Evolutionary conservation across 2,329 filamentous ascomycete genomes (phyloP).

Genomic region (Botrytis galanthina): DNA sequence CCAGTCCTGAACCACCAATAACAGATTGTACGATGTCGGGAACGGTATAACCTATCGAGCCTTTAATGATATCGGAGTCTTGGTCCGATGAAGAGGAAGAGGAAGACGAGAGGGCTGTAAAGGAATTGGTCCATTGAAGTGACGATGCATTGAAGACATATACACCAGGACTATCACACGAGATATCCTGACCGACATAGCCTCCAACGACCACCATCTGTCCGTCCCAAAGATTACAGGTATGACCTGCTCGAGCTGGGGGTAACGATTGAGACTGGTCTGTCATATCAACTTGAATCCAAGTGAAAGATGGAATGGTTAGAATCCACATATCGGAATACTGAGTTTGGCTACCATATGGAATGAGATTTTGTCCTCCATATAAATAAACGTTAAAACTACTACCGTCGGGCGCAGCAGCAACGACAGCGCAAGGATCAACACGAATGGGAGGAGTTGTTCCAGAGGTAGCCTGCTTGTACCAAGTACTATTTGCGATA

Average conservation of each 20-base stretch:
- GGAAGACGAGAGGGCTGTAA: conserved; percentile 54
- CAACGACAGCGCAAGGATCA: conserved; percentile 69
- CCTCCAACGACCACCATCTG: conserved; percentile 71
- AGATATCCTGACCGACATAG: conserved; percentile 59
- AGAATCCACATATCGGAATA: conserved; percentile 76
- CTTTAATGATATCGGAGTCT: conserved; percentile 47
- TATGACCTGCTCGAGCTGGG: conserved; percentile 63
- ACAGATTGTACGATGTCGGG: conserved; percentile 60
- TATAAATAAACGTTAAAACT: conserved; percentile 78
- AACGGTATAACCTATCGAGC: conserved; percentile 64
- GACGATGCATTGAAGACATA: conserved; percentile 71
- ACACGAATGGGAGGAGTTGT: conserved; percentile 62
- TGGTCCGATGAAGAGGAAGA: conserved; percentile 35
- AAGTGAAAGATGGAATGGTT: conserved; percentile 69
- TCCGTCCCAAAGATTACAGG: conserved; percentile 66
- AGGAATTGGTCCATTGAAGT: conserved; percentile 61
- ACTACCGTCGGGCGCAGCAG: conserved; percentile 67
- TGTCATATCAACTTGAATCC: conserved; percentile 62
- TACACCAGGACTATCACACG: conserved; percentile 66
- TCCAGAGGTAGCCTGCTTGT: conserved; percentile 68
- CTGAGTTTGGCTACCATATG: conserved; percentile 54
- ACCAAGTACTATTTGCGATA: conserved; percentile 68
- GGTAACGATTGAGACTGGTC: conserved; percentile 50
- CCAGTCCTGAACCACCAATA: conserved; percentile 58
- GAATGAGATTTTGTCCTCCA: conserved; percentile 70